Base-by-base conservation (phyloP, 75 land plant genomes). In the Picea sitchensis region DNA sequence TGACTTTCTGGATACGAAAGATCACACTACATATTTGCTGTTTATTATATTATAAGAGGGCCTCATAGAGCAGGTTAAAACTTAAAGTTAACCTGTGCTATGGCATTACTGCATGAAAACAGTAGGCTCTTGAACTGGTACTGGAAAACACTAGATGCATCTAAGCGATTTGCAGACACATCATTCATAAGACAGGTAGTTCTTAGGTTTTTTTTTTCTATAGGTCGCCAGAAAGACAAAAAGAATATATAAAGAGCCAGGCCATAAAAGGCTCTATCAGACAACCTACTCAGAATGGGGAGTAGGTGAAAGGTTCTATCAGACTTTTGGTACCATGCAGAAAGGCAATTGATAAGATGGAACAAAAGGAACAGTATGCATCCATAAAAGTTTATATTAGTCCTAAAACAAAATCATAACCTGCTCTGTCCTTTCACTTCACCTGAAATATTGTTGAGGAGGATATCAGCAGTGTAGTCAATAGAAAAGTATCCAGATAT, bases 401-500 rank as follows among this genome's bases (percentile, higher is more conserved):
- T 51, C 56, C 56, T 51, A 51, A 9, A 44, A 47, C n/a, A 71
- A n/a, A 71, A 44, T 41, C 4, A 9, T 44, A 51, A 11, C 54
- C 74, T 44, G 9, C 54, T 71, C 23, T 23, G 17, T 38, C 23
- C 44, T 36, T 41, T 71, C 36, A 71, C 74, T 86, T 81, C 76
- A 89, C 88, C 73, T 57, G 86, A 14, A 2, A 84, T 73, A 31
- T 80, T 77, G 58, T 44, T 56, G 61, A 82, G 73, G 23, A 89
- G 41, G 65, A 77, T 57, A 0, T 86, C 69, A 7, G 83, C 58
- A 2, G 80, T 77, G 61, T 59, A 87, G 74, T 94, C 96, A 63
- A 90, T 58, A 21, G 91, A 58, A 59, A 92, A 94, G 77, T 84
- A 86, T 18, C 88, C 96, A 3, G 21, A 38, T 32, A 89, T 41